Base-by-base conservation (phyloP, 306 rosid genomes). In the Quercus parvula region DNA sequence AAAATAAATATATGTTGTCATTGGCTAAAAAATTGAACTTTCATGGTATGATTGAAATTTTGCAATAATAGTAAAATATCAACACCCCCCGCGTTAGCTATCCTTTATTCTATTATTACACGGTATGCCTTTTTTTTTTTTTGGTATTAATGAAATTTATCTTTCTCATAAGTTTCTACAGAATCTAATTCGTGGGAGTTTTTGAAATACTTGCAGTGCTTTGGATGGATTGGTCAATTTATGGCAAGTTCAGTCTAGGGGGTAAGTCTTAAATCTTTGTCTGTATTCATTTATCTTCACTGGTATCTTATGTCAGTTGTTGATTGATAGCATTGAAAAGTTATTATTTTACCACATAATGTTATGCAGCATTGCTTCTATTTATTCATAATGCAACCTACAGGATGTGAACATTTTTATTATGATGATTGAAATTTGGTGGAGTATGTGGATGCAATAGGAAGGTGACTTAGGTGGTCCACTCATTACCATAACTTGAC, bases 141-240 rank as follows among this genome's bases (percentile, higher is more conserved):
- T 35, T 6, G 5, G 58, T 62, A 6, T 59, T 3, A 5, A 35
- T 24, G 70, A 35, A 10, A 54, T 79, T 68, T 68, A 18, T 68
- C 49, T 68, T 38, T 33, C 17, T 61, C 38, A 56, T 51, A 71
- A 77, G 76, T 68, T 75, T 66, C 35, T 70, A 62, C 49, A 10
- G 25, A 75, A 25, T 78, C 74, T 84, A 79, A 82, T 76, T 62
- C 33, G 61, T 76, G 71, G 28, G 75, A 25, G 24, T 70, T 66
- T 84, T 89, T 74, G 79, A 76, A 81, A 86, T 85, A 64, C 52
- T 82, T 86, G 77, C 93, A 94, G 97, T 81, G 91, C 97, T 33
- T 85, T 94, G 88, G 98, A 94, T 85, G 94, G 97, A 77, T 70
- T 89, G 35, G 86, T 94, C 87, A 87, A 86, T 83, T 81, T 94